Base-by-base conservation (phyloP, 495 filamentous ascomycete genomes). In the Penicillium chermesinum region DNA sequence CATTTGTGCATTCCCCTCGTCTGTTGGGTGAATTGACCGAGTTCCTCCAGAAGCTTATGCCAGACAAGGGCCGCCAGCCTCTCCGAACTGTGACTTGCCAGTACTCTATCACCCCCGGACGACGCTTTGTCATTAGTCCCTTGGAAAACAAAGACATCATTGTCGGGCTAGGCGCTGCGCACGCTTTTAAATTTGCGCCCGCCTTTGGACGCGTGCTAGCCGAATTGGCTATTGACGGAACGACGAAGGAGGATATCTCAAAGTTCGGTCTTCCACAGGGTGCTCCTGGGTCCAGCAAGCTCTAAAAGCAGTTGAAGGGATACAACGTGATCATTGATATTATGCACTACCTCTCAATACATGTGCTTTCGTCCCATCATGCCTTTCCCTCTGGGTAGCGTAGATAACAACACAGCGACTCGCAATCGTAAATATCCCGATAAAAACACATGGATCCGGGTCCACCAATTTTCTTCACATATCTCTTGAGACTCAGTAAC, bases 111-210 rank as follows among this genome's bases (percentile, higher is more conserved):
- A 62, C 61, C 1, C 61, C 59, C 2, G 59, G 60, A 37, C 53
- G 59, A 20, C 58, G 49, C 1, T 64, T 64, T 15, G 39, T 64
- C 10, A 59, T 64, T n/a, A 60, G 53, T 20, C 61, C 61, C 1
- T 30, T 64, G 39, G 50, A 57, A 2, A 55, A 45, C 12, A 42
- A 60, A 5, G 56, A 62, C 37, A 49, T 64, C 16, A 62, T 64
- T 48, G 48, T 64, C 22, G 59, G 58, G 0, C 19, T 64, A 18
- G 61, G 61, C 20, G 59, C 58, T 21, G 61, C 58, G 12, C 61
- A 64, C 57, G 61, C 61, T 13, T 64, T 64, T 41, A 64, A 64
- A 14, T 64, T 64, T 47, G 59, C 58, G 0, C 61, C 61, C 18
- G 61, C 61, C 2, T 62, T 64, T 48, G 62, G 62, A 3, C 53